These are phyloP conservation scores for Whalleya microplaca DNA, from an alignment of 2,329 filamentous ascomycete genomes.

Conservation along the genomic window DNA sequence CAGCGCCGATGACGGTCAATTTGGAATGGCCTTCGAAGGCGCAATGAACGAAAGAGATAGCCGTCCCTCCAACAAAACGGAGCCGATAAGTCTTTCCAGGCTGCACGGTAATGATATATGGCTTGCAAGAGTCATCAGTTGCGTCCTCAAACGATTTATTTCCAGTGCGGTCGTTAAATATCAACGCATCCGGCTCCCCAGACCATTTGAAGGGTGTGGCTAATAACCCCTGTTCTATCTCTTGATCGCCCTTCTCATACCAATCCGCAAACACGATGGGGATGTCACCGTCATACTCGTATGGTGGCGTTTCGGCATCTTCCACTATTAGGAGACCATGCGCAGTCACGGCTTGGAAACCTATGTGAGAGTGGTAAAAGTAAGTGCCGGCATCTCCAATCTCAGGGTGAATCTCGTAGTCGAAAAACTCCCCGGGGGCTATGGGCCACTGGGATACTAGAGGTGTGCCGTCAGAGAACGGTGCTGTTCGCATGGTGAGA, in stretches of 20 bases:
- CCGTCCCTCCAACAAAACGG: slow-evolving; percentile 61
- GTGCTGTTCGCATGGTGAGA: slow-evolving; percentile 59
- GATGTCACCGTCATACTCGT: slow-evolving; percentile 65
- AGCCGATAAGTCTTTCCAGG: slow-evolving; percentile 65
- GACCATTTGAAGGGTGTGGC: slow-evolving; percentile 58
- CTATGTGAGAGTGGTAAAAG: slow-evolving; percentile 71
- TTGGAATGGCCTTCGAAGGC: slow-evolving; percentile 60
- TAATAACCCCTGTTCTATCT: slow-evolving; percentile 54
- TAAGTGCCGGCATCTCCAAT: slow-evolving; percentile 63
- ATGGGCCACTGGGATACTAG: slow-evolving; percentile 68
- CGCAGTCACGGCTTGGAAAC: slow-evolving; percentile 63
- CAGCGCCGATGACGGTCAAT: slow-evolving; percentile 63
- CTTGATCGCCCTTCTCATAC: slow-evolving; percentile 56
- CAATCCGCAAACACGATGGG: slow-evolving; percentile 60
- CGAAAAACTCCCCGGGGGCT: slow-evolving; percentile 63
- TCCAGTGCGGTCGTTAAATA: slow-evolving; percentile 60
- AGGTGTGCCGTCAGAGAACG: slow-evolving; percentile 67
- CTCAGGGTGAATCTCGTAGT: slow-evolving; percentile 64
- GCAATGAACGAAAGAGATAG: slow-evolving; percentile 56
- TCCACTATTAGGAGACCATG: slow-evolving; percentile 63
- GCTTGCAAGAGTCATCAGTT: slow-evolving; percentile 43
- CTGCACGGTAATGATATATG: slow-evolving; percentile 60
- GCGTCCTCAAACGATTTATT: slow-evolving; percentile 42
- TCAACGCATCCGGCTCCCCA: slow-evolving; percentile 60
- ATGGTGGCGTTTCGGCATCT: slow-evolving; percentile 51